phyloP scores from a whole-genome alignment of 345 rosid species.

The Carallia pectinifolia region DNA sequence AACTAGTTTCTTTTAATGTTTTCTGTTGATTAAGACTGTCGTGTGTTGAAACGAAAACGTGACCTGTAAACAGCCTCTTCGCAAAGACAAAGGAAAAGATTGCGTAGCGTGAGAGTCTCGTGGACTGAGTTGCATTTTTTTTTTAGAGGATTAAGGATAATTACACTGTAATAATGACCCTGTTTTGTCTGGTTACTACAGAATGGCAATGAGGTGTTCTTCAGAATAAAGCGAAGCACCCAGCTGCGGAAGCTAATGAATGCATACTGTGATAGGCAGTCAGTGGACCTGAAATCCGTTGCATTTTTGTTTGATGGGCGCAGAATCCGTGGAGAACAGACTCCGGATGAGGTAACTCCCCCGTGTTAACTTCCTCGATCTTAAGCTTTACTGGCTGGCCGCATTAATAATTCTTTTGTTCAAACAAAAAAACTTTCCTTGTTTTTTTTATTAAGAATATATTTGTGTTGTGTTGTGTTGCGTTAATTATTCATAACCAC shows the following conservation, averaged over 20 bases:
- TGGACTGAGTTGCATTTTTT: neutral
- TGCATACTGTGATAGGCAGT: slow-evolving; percentile 33
- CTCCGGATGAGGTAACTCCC: slow-evolving; percentile 27
- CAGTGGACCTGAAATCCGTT: slow-evolving; percentile 32
- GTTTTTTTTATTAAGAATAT: no score
- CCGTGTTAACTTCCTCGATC: neutral
- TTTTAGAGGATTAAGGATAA: neutral
- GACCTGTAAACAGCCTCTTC: no score
- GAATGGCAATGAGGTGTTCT: slow-evolving; percentile 38
- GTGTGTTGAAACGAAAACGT: no score
- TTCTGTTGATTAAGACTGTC: no score
- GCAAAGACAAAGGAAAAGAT: no score
- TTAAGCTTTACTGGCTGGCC: neutral
- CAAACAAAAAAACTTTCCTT: no score
- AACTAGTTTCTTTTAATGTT: no score
- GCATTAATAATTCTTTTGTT: no score
- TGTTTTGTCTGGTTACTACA: neutral
- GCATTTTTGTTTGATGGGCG: slow-evolving; percentile 37
- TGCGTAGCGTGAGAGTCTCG: no score
- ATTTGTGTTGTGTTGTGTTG: no score
- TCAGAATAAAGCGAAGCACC: slow-evolving; percentile 36
- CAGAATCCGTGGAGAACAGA: slow-evolving; percentile 31
- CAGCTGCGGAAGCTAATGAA: slow-evolving; percentile 31
- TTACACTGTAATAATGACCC: neutral
- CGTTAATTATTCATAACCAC: no score